These are phyloP conservation scores for Fusarium sp. DNA, from an alignment of 2,329 filamentous ascomycete genomes.

Conservation along the genomic window DNA sequence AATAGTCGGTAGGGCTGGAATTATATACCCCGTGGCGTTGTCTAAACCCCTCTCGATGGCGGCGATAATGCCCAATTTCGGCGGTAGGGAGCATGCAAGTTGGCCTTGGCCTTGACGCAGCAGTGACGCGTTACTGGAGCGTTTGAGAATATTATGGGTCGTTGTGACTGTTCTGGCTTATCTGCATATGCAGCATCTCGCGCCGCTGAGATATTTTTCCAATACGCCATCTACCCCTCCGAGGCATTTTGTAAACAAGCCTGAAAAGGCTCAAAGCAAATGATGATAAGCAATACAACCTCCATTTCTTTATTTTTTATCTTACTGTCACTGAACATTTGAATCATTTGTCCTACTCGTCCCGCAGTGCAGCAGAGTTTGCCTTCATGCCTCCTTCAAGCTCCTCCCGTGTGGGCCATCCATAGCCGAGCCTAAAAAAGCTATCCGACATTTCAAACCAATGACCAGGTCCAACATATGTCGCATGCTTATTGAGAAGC, in stretches of 20 bases:
- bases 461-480: background rate
- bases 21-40: background rate
- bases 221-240: background rate
- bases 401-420: background rate
- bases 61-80: no score
- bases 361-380: background rate
- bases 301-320: accelerated
- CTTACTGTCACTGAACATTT: accelerated
- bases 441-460: background rate
- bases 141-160: background rate
- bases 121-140: background rate
- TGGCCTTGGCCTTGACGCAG: background rate
- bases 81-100: background rate
- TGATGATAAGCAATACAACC: accelerated
- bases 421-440: background rate
- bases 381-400: background rate
- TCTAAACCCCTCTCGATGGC: background rate
- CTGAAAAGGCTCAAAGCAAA: background rate
- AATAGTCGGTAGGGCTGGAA: no score
- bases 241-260: background rate
- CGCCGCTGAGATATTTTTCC: background rate
- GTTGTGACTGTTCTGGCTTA: background rate
- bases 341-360: background rate
- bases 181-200: background rate
- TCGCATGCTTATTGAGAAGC: background rate